Conservation (phyloP, 352 stramenopile genomes). For the Phytophthora agathidicida region DNA sequence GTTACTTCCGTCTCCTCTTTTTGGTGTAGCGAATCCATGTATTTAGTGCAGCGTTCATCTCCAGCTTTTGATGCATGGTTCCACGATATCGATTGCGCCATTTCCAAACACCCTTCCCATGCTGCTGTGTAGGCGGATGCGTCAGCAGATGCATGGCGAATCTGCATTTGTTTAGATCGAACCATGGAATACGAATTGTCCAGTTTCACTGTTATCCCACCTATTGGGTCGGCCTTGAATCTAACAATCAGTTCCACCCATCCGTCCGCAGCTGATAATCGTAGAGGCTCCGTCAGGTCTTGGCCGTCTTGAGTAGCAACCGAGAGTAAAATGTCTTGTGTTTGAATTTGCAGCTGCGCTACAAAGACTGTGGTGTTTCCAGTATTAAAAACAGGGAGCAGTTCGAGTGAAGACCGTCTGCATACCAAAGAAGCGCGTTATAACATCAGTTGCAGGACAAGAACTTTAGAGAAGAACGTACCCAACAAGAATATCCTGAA, state of each 20-base stretch:
- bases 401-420: slow-evolving; percentile 29
- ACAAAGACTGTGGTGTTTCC: slow-evolving; percentile 12
- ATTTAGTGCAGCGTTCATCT: slow-evolving; percentile 41
- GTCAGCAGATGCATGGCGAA: slow-evolving; percentile 39
- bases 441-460: no score
- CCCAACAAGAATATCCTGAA: slow-evolving; percentile 52
- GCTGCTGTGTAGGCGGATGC: slow-evolving; percentile 39
- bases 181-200: slow-evolving; percentile 80
- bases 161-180: slow-evolving; percentile 58
- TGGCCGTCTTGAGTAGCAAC: slow-evolving; percentile 28
- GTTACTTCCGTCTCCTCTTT: slow-evolving; percentile 55
- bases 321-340: slow-evolving; percentile 48
- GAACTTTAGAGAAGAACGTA: slow-evolving; percentile 33
- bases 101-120: slow-evolving; percentile 67
- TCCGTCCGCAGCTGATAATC: slow-evolving; percentile 45
- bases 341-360: slow-evolving; percentile 42
- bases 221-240: slow-evolving; percentile 19
- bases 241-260: slow-evolving; percentile 62
- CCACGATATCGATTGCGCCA: slow-evolving; percentile 80
- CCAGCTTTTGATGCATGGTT: slow-evolving; percentile 55
- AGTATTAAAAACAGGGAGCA: slow-evolving; percentile 15
- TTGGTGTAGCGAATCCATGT: slow-evolving; percentile 48
- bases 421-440: background rate
- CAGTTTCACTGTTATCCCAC: slow-evolving; percentile 41
- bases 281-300: slow-evolving; percentile 46